Conservation (phyloP, 1,139 yeast genomes). For the Zygosaccharomyces sapae region DNA sequence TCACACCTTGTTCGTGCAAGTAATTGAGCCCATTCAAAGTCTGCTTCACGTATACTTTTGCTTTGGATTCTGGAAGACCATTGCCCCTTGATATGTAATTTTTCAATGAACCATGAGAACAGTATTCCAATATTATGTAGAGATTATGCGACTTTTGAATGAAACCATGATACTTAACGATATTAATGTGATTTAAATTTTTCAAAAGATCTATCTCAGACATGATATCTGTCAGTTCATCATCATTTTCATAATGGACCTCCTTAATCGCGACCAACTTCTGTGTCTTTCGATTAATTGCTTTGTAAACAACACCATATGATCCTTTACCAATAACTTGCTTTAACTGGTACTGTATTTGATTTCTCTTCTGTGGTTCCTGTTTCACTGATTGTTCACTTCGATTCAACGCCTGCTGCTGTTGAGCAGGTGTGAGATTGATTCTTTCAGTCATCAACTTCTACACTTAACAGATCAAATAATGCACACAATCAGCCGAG, state of each 20-base stretch:
- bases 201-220: slow-evolving; percentile 85
- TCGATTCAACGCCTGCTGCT: slow-evolving; percentile 6
- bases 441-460: slow-evolving; percentile 17
- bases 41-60: slow-evolving; percentile 60
- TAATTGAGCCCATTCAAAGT: slow-evolving; percentile 71
- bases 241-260: slow-evolving; percentile 54
- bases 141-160: slow-evolving; percentile 63
- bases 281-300: slow-evolving; percentile 58
- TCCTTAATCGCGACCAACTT: slow-evolving; percentile 84
- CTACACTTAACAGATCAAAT: neutral
- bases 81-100: slow-evolving; percentile 51
- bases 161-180: slow-evolving; percentile 87
- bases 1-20: slow-evolving; percentile 84
- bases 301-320: slow-evolving; percentile 69
- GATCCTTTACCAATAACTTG: slow-evolving; percentile 76
- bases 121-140: slow-evolving; percentile 73
- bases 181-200: slow-evolving; percentile 75
- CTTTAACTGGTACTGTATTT: slow-evolving; percentile 52
- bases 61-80: slow-evolving; percentile 55
- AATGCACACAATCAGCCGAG: too few relatives aligned
- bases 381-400: neutral
- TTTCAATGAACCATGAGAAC: slow-evolving; percentile 82
- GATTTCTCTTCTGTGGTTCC: slow-evolving; percentile 38
- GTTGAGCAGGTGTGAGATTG: slow-evolving; percentile 26
- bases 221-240: slow-evolving; percentile 55